Evolutionary conservation across 2,329 filamentous ascomycete species (phyloP).

Genomic region (Basipetospora chlamydospora): DNA sequence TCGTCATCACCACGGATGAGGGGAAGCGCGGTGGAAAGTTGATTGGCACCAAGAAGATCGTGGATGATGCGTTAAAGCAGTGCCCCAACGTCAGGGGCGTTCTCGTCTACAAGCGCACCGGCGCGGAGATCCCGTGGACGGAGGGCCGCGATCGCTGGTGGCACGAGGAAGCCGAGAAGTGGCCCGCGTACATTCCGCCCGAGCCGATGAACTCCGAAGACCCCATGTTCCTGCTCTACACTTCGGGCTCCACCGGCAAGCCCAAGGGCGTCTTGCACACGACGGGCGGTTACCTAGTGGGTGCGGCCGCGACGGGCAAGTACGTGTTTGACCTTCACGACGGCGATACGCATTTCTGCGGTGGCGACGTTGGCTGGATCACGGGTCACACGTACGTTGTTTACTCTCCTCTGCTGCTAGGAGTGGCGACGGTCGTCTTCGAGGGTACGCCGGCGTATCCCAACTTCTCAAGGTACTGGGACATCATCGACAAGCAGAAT

Average conservation of each 20-base stretch:
- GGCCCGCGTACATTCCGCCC: conserved; percentile 80
- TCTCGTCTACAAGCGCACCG: conserved; percentile 90
- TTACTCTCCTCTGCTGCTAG: conserved; percentile 84
- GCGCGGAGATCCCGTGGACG: conserved; percentile 83
- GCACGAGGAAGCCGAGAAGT: conserved; percentile 97
- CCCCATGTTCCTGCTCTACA: conserved; percentile 94
- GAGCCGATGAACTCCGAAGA: conserved; percentile 88
- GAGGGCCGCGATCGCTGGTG: conserved; percentile 87
- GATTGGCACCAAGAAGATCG: conserved; percentile 97
- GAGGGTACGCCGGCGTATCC: conserved; percentile 96
- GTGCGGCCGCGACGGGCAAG: conserved; percentile 86
- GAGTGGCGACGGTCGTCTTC: conserved; percentile 90
- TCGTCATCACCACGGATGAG: conserved; percentile 95
- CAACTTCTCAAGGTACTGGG: conserved; percentile 97
- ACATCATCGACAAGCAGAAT: conserved; percentile 87
- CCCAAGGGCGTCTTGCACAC: conserved; percentile 99
- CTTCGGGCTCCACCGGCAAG: conserved; percentile 93
- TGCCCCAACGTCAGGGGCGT: conserved; percentile 78
- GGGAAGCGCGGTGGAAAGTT: conserved; percentile 95
- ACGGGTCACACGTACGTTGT: conserved; percentile 98
- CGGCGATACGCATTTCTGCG: conserved; percentile 89
- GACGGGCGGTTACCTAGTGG: conserved; percentile 86
- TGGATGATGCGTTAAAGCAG: conserved; percentile 92
- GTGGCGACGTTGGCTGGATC: conserved; percentile 97
- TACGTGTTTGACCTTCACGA: conserved; percentile 98